These are phyloP conservation scores for Cryphonectria nitschkei DNA, from an alignment of 2,329 filamentous ascomycete species.

Conservation along the genomic window DNA sequence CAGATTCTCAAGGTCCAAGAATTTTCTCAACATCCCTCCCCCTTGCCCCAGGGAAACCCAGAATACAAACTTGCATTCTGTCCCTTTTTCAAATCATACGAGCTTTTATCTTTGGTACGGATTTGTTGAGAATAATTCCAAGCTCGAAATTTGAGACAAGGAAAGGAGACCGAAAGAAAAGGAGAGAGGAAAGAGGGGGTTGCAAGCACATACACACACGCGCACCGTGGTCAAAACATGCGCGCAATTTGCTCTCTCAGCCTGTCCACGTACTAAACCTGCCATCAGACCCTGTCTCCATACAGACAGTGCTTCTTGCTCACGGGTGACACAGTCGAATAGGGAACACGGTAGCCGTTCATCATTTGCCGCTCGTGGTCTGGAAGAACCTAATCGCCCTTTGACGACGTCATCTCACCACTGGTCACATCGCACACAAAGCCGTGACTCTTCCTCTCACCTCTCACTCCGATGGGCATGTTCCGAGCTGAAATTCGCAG, in stretches of 20 bases:
- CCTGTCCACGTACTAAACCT: not conserved
- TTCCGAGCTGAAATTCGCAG: not conserved
- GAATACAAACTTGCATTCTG: not conserved
- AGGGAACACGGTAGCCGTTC: constrained; percentile 12
- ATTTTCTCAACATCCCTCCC: not conserved
- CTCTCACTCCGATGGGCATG: not conserved
- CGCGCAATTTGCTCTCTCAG: not conserved
- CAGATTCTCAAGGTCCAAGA: not conserved
- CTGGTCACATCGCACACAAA: constrained; percentile 18
- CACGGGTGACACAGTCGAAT: not conserved
- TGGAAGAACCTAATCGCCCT: constrained; percentile 22
- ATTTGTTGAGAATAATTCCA: not conserved
- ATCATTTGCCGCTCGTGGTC: constrained; percentile 22
- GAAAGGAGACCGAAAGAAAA: not conserved
- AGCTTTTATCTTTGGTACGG: not conserved
- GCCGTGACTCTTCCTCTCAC: not conserved
- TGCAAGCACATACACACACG: not conserved
- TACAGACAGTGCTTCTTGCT: not conserved
- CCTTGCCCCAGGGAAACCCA: not conserved
- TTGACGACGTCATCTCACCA: constrained; percentile 26
- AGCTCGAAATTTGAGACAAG: too few species aligned
- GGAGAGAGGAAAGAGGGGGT: not conserved
- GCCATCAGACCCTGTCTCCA: not conserved
- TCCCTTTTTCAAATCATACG: not conserved
- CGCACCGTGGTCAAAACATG: not conserved